Conservation (phyloP, 2,329 filamentous ascomycete species). For the Verticillium klebahnii region DNA sequence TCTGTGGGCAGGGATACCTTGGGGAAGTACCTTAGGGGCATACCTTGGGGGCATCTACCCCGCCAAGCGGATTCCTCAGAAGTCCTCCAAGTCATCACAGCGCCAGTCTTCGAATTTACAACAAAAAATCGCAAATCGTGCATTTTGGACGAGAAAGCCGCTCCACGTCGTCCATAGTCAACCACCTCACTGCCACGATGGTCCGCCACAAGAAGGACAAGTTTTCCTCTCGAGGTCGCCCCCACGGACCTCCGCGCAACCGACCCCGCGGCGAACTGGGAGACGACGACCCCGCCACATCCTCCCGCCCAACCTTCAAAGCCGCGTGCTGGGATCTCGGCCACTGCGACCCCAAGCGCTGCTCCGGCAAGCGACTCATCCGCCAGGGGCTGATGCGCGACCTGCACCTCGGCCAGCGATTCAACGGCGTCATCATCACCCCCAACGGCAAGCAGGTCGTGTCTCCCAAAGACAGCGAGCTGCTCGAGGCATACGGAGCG, state of each 20-base stretch:
- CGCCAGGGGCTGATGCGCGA: slow-evolving; percentile 89
- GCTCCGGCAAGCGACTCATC: slow-evolving; percentile 93
- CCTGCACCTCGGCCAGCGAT: slow-evolving; percentile 85
- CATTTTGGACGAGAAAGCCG: neutral
- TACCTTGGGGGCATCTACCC: neutral
- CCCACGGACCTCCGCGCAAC: slow-evolving; percentile 52
- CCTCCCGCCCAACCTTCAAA: slow-evolving; percentile 62
- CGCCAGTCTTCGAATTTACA: neutral
- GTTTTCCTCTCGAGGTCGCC: slow-evolving; percentile 66
- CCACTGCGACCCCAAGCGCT: slow-evolving; percentile 95
- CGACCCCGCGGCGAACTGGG: slow-evolving; percentile 37
- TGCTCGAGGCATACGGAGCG: slow-evolving; percentile 84
- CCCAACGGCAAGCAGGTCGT: slow-evolving; percentile 87
- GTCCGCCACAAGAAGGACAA: slow-evolving; percentile 95
- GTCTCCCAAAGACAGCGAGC: slow-evolving; percentile 74
- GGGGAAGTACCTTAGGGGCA: too few species aligned
- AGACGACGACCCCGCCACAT: slow-evolving; percentile 18
- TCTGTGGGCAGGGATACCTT: too few species aligned
- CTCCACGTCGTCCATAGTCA: neutral
- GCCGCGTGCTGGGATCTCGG: slow-evolving; percentile 97
- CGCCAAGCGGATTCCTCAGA: neutral
- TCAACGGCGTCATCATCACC: slow-evolving; percentile 87
- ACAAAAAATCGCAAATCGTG: neutral
- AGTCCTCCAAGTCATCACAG: neutral
- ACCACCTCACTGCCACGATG: slow-evolving; percentile 45